Percentiles rank a stretch among this genome's conserved stretches.
These are phyloP conservation scores for Chalciporus sphaerocephalus DNA, from an alignment of 768 basidiomycete species.

Conservation along the genomic window DNA sequence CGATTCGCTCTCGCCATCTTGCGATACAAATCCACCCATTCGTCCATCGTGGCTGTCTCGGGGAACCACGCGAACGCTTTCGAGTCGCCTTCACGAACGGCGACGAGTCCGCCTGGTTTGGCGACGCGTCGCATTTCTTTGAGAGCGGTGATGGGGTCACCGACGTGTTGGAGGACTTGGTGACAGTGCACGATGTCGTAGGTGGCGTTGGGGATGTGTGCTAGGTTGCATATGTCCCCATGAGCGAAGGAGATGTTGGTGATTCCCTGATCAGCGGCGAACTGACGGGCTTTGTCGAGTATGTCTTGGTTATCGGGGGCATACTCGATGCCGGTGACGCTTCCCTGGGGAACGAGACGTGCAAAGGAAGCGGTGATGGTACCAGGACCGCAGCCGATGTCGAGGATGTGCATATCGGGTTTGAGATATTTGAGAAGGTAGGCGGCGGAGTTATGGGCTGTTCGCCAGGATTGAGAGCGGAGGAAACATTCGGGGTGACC, in stretches of 20 bases:
- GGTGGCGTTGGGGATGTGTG: conserved; percentile 32
- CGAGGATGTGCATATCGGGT: conserved; percentile 41
- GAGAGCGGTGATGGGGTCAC: conserved; percentile 37
- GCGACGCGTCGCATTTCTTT: conserved; percentile 48
- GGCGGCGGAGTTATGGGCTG: conserved; percentile 39
- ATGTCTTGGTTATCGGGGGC: conserved; percentile 23
- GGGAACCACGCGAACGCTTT: conserved; percentile 35
- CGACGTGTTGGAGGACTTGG: conserved; percentile 47
- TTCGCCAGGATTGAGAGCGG: conserved; percentile 35
- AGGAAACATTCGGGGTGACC: conserved; percentile 34
- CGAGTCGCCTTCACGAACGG: conserved; percentile 41
- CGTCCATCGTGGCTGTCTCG: conserved; percentile 28
- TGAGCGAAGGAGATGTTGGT: conserved; percentile 37
- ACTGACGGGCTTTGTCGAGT: conserved; percentile 32
- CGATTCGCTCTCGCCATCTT: conserved; percentile 29
- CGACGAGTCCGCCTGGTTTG: conserved; percentile 44
- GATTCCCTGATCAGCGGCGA: conserved; percentile 26
- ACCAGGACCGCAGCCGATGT: conserved; percentile 51
- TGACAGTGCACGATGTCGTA: conserved; percentile 51
- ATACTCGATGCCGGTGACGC: conserved; percentile 42
- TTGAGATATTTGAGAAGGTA: conserved; percentile 37
- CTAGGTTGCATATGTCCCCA: conserved; percentile 37
- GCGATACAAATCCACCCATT: conserved; percentile 19
- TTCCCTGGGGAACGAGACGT: conserved; percentile 35
- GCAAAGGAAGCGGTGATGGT: conserved; percentile 47